These are phyloP conservation scores for Tillandsia leiboldiana DNA, from an alignment of 176 grass and related monocot species.

Conservation along the genomic window DNA sequence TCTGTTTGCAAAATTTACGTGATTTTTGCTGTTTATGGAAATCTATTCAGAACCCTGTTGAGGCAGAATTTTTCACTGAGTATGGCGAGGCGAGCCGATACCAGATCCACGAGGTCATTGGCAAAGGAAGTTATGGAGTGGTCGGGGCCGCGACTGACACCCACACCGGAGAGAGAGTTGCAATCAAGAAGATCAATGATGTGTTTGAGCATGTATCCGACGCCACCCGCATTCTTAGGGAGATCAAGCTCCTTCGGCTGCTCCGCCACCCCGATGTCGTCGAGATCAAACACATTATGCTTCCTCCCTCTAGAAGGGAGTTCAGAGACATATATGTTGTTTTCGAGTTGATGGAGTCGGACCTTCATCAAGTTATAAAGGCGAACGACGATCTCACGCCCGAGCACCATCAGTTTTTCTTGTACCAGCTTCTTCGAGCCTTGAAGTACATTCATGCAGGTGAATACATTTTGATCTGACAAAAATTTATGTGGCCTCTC, in stretches of 20 bases:
- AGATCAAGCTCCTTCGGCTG: constrained; percentile 73
- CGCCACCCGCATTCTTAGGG: constrained; percentile 66
- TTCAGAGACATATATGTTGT: constrained; percentile 68
- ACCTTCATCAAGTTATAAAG: constrained; percentile 79
- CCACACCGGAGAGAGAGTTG: constrained; percentile 48
- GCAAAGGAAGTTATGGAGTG: constrained; percentile 75
- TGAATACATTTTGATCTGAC: constrained; percentile 11
- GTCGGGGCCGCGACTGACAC: constrained; percentile 57
- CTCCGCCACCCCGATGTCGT: constrained; percentile 70
- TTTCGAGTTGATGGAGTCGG: constrained; percentile 84
- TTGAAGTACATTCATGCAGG: constrained; percentile 77
- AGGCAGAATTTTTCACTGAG: constrained; percentile 64
- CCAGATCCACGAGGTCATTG: constrained; percentile 54
- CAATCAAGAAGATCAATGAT: constrained; percentile 76
- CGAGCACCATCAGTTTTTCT: constrained; percentile 68
- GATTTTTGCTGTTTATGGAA: neutral
- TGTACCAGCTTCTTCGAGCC: constrained; percentile 71
- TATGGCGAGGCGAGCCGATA: constrained; percentile 63
- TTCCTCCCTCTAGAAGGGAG: constrained; percentile 53
- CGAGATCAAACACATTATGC: constrained; percentile 83
- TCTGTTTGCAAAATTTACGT: neutral
- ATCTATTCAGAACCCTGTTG: constrained; percentile 25
- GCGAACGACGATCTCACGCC: constrained; percentile 60
- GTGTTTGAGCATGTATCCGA: constrained; percentile 81
- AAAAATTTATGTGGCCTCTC: neutral